phyloP scores from a whole-genome alignment of 2,329 filamentous ascomycete genomes.

The Thermoascus crustaceus region DNA sequence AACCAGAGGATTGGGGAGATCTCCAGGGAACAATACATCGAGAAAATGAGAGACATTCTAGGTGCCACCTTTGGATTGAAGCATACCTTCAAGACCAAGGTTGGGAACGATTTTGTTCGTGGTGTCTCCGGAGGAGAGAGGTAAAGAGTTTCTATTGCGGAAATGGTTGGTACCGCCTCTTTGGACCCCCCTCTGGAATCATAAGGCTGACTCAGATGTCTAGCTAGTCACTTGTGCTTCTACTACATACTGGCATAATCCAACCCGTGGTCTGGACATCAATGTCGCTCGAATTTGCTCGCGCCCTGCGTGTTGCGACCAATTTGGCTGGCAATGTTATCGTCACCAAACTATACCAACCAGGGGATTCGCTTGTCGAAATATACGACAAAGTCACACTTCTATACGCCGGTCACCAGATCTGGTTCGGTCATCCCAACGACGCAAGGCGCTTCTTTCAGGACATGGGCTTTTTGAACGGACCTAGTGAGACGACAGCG shows the following conservation, averaged over 20 bases:
- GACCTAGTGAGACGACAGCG: slow-evolving; percentile 53
- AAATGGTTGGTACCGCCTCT: slow-evolving; percentile 28
- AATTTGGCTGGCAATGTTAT: slow-evolving; percentile 29
- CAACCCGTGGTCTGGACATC: slow-evolving; percentile 36
- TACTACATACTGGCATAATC: slow-evolving; percentile 23
- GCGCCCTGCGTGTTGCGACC: slow-evolving; percentile 35
- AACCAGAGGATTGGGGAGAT: slow-evolving; percentile 17
- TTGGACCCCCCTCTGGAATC: background rate
- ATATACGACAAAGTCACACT: slow-evolving; percentile 62
- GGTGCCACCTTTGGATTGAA: slow-evolving; percentile 42
- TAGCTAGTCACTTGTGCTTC: background rate
- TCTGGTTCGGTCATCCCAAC: slow-evolving; percentile 57
- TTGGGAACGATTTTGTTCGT: slow-evolving; percentile 43
- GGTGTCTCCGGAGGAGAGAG: slow-evolving; percentile 48
- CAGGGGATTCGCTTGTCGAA: slow-evolving; percentile 26
- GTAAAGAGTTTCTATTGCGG: slow-evolving; percentile 48
- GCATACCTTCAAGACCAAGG: slow-evolving; percentile 43
- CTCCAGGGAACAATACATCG: slow-evolving; percentile 33
- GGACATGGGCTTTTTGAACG: slow-evolving; percentile 56
- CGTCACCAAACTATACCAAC: background rate
- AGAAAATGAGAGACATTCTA: slow-evolving; percentile 35
- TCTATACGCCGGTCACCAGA: slow-evolving; percentile 61
- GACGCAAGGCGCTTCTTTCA: slow-evolving; percentile 56
- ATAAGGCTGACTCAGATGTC: background rate
- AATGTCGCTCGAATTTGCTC: slow-evolving; percentile 45